Conservation (phyloP, 805 yeast species). For the Teunomyces panamensis region DNA sequence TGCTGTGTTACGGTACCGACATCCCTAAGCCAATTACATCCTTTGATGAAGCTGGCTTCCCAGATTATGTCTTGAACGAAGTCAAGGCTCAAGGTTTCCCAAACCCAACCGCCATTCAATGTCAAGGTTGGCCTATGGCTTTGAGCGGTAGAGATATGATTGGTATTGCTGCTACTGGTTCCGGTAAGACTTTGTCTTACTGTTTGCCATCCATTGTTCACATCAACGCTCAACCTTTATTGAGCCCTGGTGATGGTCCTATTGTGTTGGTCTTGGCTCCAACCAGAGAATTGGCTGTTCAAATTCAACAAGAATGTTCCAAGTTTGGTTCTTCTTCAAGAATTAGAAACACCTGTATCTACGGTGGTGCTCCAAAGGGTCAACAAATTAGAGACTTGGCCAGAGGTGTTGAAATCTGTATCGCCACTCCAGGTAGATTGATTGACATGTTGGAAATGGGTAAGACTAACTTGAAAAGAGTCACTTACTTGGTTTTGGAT, state of each 20-base stretch:
- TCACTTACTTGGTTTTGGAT: slow-evolving; percentile 93
- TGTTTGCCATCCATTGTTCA: slow-evolving; percentile 97
- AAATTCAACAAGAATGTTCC: slow-evolving; percentile 93
- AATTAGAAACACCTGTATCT: slow-evolving; percentile 94
- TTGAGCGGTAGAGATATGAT: slow-evolving; percentile 97
- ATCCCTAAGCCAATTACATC: slow-evolving; percentile 92
- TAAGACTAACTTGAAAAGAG: slow-evolving; percentile 92
- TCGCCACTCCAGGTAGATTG: slow-evolving; percentile 99
- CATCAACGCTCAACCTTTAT: slow-evolving; percentile 95
- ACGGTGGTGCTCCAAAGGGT: slow-evolving; percentile 99
- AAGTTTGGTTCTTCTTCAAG: slow-evolving; percentile 90
- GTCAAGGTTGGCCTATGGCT: slow-evolving; percentile 99
- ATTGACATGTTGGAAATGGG: slow-evolving; percentile 95
- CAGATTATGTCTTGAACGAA: slow-evolving; percentile 85
- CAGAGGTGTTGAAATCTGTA: slow-evolving; percentile 92
- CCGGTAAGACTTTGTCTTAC: slow-evolving; percentile 97
- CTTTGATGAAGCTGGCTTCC: slow-evolving; percentile 98
- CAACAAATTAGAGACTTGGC: slow-evolving; percentile 95
- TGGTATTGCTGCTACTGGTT: slow-evolving; percentile 98
- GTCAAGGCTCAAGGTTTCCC: slow-evolving; percentile 91
- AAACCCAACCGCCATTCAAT: slow-evolving; percentile 92
- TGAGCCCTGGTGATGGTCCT: slow-evolving; percentile 95
- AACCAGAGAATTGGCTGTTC: slow-evolving; percentile 98
- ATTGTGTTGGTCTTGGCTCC: slow-evolving; percentile 94
- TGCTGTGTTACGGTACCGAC: slow-evolving; percentile 78